Base-by-base conservation (phyloP, 208 protist species). In the Acanthamoeba culbertsoni region DNA sequence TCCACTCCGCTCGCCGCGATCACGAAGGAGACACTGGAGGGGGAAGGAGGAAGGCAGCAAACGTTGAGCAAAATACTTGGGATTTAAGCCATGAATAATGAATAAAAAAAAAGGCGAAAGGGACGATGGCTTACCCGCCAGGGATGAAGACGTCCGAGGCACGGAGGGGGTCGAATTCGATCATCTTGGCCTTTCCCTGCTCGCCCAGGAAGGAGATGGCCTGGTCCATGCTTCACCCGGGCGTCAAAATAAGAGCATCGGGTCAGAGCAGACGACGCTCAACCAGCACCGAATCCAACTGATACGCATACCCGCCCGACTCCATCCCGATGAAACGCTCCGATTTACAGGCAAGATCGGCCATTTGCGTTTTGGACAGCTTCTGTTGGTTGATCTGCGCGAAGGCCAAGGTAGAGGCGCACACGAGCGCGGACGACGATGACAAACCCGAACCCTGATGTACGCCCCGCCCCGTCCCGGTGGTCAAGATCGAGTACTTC, bases 291-390 rank as follows among this genome's bases (percentile, higher is more conserved):
- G 48, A 55, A 18, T 18, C 18, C 18, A 18, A 7, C 31, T n/a
- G 59, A 5, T 31, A 53, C 43, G n/a, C 77, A 73, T 43, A 92
- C 88, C 95, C 95, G 31, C 95, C 95, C 75, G 57, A 59, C 43
- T 96, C 89, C 46, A 96, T 71, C 33, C 94, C 94, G 33, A 95
- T 82, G 57, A 65, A 96, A 40, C 82, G 63, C 42, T 96, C 95
- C 57, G 45, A 12, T 92, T 95, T 57, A 86, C 93, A 48, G 33
- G 77, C 6, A 91, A 62, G 18, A 48, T 53, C 18, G 63, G 91
- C 16, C 94, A 92, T n/a, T 92, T 91, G 31, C 35, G 51, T 92
- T 84, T 94, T 86, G 84, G 46, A 91, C 5, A 90, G 55, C 2
- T 28, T 40, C 16, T 75, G 63, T n/a, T 94, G 59, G 53, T 95